Evolutionary conservation across 2,329 filamentous ascomycete species (phyloP), one percentile per base, ranked within the genome.

Genomic region (Coniosporium tulheliwenetii): DNA sequence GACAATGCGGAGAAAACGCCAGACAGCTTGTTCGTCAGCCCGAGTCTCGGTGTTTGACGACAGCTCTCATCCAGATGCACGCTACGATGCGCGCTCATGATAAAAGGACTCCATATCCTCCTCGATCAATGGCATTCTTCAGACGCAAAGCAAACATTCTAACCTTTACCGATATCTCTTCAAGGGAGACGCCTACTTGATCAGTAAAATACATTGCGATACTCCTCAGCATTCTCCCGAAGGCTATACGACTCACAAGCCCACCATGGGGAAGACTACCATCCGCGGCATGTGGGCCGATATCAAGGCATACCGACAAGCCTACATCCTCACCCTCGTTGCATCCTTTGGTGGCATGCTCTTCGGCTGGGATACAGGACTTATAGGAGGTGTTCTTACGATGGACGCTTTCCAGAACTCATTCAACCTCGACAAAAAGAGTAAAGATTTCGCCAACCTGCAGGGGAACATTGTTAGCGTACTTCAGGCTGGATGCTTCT

Each of bases 391-490:
- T 32, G 59, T 64, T 2, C 46, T 65, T 33, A 63, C 60, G 2
- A 64, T 65, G 61, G 52, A 60, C 33, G 56, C 59, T 2, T 65
- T 64, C 47, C 59, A 63, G 39, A 54, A 64, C 43, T 60, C 55
- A 1, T 65, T 65, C 48, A 52, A 50, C 10, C 54, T 65, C 5
- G 46, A 63, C 43, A 44, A 45, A 8, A 38, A 55, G 0, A 54
- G 55, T 32, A 34, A 45, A 1, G 45, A 55, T 34, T 64, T 61
- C 42, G 55, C 55, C 40, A 60, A 60, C 30, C 47, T 65, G 3
- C 60, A 62, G 37, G 62, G 62, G 14, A 65, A 64, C 45, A 64
- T 65, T 33, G 62, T 64, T 0, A 63, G 61, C 5, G 60, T 64
- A 1, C 53, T 65, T 2, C 62, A 65, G 44, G 61, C 60, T 1